Base-by-base conservation (phyloP, 1,139 yeast genomes). In the Taiozyma onychis region DNA sequence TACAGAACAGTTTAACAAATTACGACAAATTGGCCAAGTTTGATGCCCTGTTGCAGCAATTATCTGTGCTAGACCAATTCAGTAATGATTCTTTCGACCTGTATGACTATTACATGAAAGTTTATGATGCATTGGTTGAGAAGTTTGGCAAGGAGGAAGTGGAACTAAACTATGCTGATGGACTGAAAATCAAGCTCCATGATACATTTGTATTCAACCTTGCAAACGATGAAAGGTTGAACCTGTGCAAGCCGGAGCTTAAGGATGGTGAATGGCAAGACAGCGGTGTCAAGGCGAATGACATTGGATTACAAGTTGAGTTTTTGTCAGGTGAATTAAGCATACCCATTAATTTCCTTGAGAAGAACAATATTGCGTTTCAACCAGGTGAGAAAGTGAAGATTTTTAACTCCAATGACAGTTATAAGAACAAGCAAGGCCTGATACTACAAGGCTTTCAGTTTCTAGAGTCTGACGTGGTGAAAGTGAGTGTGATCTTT, bases 51-150 rank as follows among this genome's bases (percentile, higher is more conserved):
- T 28, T 61, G 26, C 59, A 54, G 22, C 51, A 54, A 21, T 34
- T 61, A 34, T 50, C 55, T 6, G 45, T 55, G 2, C 49, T 61
- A 32, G 65, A 61, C 45, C 61, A 60, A 47, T 58, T 54, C 43
- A 57, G 59, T 14, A 46, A 51, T 13, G 56, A 55, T 21, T 50
- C 51, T 9, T 41, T 59, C 37, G 62, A 61, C 37, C 44, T 61
- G 35, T 60, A 57, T 35, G 54, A 56, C 39, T 55, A 55, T 44
- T 48, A 49, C 37, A 50, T 56, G 22, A 46, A 44, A 10, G 44
- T 57, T 1, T 47, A 44, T 21, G 48, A 48, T 8, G 22, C 39
- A 9, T 41, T 59, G 16, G 22, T 37, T 4, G 18, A 8, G 21
- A 27, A 4, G 21, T 48, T 34, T 42, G 48, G 48, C 4, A 11